These are phyloP conservation scores for Puccinellia tenuiflora DNA, from an alignment of 176 grass and related monocot species.

Conservation along the genomic window DNA sequence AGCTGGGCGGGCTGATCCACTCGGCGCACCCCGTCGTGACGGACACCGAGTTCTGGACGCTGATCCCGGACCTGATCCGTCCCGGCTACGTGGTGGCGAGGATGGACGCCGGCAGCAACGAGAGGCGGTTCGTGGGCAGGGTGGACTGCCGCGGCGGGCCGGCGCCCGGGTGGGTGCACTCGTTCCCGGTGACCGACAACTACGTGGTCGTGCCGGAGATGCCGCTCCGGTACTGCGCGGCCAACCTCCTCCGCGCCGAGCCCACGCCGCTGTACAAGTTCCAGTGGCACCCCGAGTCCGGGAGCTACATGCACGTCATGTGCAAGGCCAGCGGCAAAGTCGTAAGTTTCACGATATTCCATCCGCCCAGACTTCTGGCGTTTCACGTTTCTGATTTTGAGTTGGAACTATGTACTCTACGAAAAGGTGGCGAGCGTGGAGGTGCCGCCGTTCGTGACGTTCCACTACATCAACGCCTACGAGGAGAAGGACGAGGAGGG, in stretches of 20 bases:
- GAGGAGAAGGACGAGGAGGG: conserved; percentile 81
- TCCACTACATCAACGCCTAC: conserved; percentile 99
- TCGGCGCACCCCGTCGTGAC: conserved; percentile 90
- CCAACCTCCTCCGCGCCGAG: conserved; percentile 84
- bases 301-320: conserved; percentile 97
- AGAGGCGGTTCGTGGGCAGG: conserved; percentile 73
- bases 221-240: conserved; percentile 83
- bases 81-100: conserved; percentile 63
- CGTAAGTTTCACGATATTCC: conserved; percentile 32
- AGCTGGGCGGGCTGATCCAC: conserved; percentile 71
- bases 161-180: conserved; percentile 98
- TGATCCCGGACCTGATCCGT: conserved; percentile 76
- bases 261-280: conserved; percentile 99
- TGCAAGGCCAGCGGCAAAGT: conserved; percentile 91
- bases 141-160: conserved; percentile 80
- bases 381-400: background rate
- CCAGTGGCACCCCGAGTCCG: conserved; percentile 74
- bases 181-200: conserved; percentile 82
- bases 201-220: conserved; percentile 97
- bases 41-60: conserved; percentile 76
- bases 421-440: conserved; percentile 85
- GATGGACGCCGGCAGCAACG: conserved; percentile 78
- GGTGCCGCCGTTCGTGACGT: conserved; percentile 91
- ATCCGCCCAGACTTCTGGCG: background rate
- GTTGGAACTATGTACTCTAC: background rate